Conservation (phyloP, 331 rosid genomes). For the Malus hybrid region DNA sequence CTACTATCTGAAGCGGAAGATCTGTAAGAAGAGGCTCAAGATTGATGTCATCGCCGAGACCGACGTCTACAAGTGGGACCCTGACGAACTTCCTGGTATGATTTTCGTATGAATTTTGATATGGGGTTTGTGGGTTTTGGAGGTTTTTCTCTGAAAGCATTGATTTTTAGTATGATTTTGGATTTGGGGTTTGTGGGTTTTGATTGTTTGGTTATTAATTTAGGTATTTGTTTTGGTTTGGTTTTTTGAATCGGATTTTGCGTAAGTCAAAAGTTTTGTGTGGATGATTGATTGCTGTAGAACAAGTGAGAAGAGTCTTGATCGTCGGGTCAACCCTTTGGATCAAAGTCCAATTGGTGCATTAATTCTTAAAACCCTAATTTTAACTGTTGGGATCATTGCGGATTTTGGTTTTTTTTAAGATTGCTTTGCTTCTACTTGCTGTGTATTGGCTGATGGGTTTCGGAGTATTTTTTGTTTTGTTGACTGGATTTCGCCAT, state of each 20-base stretch:
- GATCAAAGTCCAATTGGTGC: not conserved
- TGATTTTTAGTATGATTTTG: too few relatives aligned
- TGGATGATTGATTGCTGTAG: not conserved
- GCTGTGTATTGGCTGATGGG: not conserved
- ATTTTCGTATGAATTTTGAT: not conserved
- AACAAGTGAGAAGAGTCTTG: not conserved
- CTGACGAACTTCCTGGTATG: slow-evolving; percentile 90
- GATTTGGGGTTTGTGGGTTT: not conserved
- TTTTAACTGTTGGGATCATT: not conserved
- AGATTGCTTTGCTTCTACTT: not conserved
- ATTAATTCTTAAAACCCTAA: not conserved
- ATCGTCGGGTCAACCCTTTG: not conserved
- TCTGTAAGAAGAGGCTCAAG: slow-evolving; percentile 60
- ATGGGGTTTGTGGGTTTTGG: not conserved
- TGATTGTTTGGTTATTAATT: not conserved
- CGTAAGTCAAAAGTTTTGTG: not conserved
- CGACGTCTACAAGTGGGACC: slow-evolving; percentile 91
- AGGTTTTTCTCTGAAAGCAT: too few relatives aligned
- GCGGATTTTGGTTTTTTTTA: not conserved
- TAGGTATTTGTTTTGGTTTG: not conserved
- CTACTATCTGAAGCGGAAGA: slow-evolving; percentile 80
- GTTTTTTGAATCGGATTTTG: not conserved
- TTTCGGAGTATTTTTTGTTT: not conserved
- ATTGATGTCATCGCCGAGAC: slow-evolving; percentile 59
- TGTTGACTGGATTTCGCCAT: not conserved